These are phyloP conservation scores for Eudorina sp. DNA, from an alignment of 139 green algal species.

Conservation along the genomic window DNA sequence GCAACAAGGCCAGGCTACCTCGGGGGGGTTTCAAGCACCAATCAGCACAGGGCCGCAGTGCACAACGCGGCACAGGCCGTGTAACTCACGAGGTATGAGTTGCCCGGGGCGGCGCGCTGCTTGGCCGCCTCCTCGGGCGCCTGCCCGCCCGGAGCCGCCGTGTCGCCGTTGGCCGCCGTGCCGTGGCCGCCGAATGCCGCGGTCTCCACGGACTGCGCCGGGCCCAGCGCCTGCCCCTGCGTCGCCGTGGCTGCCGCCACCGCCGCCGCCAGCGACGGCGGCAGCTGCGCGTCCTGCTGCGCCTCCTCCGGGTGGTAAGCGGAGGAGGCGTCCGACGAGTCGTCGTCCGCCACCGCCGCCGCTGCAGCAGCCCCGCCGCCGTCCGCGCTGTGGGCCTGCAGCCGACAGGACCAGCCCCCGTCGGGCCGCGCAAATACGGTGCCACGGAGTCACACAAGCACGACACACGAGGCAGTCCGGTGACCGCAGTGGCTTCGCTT, in stretches of 20 bases:
- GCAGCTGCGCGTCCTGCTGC: neutral
- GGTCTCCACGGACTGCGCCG: neutral
- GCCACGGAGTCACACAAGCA: neutral
- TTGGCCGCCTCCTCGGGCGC: neutral
- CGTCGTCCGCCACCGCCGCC: neutral
- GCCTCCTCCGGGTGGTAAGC: conserved; percentile 5
- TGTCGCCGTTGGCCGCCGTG: neutral
- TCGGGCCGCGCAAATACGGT: neutral
- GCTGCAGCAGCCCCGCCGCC: conserved; percentile 21
- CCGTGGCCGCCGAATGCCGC: neutral
- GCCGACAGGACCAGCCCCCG: neutral
- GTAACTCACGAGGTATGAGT: conserved; percentile 28
- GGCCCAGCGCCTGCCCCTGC: neutral
- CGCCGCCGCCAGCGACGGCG: neutral
- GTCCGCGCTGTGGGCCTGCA: conserved; percentile 8
- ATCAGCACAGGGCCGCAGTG: too few relatives aligned
- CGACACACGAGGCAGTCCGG: neutral
- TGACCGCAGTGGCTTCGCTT: neutral
- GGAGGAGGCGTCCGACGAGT: conserved; percentile 42
- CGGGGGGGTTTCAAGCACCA: too few relatives aligned
- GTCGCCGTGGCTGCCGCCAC: neutral
- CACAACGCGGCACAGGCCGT: too few relatives aligned
- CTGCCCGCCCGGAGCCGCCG: neutral
- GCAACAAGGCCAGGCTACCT: too few relatives aligned
- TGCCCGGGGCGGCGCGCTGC: neutral